A percentile compares a stretch with the other conserved stretches of the same genome.
Conservation (phyloP, 1,284 basidiomycete species). For the Pseudozyma flocculosa region DNA sequence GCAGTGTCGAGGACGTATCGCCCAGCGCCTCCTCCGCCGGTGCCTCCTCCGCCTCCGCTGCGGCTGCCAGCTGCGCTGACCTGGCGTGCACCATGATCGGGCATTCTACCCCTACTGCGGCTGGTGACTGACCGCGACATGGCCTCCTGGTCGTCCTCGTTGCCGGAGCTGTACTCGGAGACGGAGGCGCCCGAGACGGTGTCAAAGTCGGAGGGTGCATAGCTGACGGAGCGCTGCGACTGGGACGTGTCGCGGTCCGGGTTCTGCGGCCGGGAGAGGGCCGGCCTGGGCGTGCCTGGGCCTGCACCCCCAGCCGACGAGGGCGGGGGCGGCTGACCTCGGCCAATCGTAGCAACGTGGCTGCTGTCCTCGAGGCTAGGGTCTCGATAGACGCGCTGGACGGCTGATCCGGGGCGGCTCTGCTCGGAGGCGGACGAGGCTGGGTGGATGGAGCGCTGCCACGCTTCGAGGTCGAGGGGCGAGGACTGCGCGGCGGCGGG, state of each 20-base stretch:
- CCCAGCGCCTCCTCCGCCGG: no score
- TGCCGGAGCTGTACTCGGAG: constrained; percentile 45
- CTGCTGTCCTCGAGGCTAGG: constrained; percentile 15
- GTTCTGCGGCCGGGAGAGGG: not conserved
- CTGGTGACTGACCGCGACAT: not conserved
- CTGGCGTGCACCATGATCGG: constrained; percentile 5
- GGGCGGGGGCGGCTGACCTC: constrained; percentile 21
- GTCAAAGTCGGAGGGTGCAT: constrained; percentile 44
- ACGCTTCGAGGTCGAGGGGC: no score
- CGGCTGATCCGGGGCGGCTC: no score
- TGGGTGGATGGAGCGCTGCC: no score
- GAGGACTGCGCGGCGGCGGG: no score
- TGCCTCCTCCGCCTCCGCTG: no score
- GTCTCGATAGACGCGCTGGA: constrained; percentile 2
- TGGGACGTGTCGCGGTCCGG: constrained; percentile 15
- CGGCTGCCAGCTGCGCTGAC: constrained; percentile 1
- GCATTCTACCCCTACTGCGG: no score
- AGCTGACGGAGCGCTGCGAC: constrained; percentile 35
- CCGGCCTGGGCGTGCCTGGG: no score
- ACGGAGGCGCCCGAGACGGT: constrained; percentile 39
- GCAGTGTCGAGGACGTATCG: no score
- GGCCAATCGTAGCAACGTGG: constrained; percentile 17
- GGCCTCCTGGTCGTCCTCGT: constrained; percentile 23
- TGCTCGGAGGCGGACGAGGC: no score
- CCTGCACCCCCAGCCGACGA: no score